Base-by-base conservation (phyloP, 345 rosid genomes). In the Euphorbia tirucalli region DNA sequence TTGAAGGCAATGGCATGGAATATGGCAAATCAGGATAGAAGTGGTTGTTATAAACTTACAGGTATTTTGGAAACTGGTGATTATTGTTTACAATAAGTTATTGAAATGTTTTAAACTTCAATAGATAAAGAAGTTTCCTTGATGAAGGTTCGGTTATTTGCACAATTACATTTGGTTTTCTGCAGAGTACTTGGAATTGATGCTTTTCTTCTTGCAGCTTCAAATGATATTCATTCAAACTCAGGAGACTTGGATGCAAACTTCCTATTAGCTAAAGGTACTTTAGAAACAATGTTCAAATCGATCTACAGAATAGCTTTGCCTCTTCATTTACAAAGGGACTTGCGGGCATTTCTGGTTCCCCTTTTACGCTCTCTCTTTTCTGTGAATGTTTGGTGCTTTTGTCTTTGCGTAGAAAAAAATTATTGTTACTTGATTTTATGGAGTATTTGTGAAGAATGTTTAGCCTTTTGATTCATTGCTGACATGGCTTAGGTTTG, bases 1-100 rank as follows among this genome's bases (percentile, higher is more conserved):
- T 75, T 87, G 77, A 89, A 84, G 85, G 85, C 84, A 14, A 81
- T 87, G 88, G 78, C 87, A 62, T 85, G 87, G 89, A 82, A 81
- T 74, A 71, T 83, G 87, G 86, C 71, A 2, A 71, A 77, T 57
- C 82, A 71, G 71, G 79, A 75, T 13, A 0, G 82, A 82, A 0
- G 71, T 77, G 58, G 89, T 88, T 77, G 79, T 83, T 52, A 79
- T 86, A 65, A 83, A 79, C 61, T 74, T 85, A 84, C 79, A 84
- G 88, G 91, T 89, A 73, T 59, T 43, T 5, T 8, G 35, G 28
- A 16, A 22, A 21, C 15, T 6, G 22, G 5, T 41, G 3, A 41
- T 41, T 41, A 11, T 10, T 41, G 5, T 41, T 41, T 2, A 41
- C 44, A 10, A 41, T 41, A 5, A 41, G 11, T 41, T 7, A 41